These are phyloP conservation scores for Chlamydomonas urium DNA, from an alignment of 139 green algal genomes.

Conservation along the genomic window DNA sequence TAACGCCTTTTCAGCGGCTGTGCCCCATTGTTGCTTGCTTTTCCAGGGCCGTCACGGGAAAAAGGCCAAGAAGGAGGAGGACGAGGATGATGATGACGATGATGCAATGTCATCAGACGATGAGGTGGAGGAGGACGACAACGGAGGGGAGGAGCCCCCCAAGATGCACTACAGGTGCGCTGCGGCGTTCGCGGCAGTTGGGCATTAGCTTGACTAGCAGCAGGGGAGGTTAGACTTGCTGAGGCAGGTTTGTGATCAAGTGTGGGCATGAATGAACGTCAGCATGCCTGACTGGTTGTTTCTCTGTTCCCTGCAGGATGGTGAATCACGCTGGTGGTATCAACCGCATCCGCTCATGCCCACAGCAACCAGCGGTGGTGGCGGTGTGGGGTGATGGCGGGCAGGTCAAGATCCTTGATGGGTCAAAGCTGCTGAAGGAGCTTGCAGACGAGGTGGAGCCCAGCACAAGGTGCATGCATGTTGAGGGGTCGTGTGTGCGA, in stretches of 20 bases:
- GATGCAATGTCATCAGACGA: conserved; percentile 13
- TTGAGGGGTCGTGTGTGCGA: too few species aligned
- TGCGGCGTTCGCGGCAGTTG: too few species aligned
- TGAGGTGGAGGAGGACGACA: conserved; percentile 44
- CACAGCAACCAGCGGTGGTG: conserved; percentile 78
- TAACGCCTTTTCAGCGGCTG: too few species aligned
- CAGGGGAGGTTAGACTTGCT: too few species aligned
- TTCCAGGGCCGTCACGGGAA: conserved; percentile 50
- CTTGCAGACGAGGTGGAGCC: conserved; percentile 31
- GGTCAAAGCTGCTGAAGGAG: conserved; percentile 7
- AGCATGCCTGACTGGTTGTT: too few species aligned
- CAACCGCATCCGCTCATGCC: conserved; percentile 89
- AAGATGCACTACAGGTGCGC: conserved; percentile 50
- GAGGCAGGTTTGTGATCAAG: too few species aligned
- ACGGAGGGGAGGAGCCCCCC: conserved; percentile 53
- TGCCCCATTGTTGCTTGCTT: background rate
- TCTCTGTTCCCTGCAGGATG: conserved; percentile 30
- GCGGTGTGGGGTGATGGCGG: conserved; percentile 88
- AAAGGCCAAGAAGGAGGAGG: conserved; percentile 14
- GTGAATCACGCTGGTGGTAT: conserved; percentile 76
- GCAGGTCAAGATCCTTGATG: conserved; percentile 55
- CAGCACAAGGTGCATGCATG: conserved; percentile 2
- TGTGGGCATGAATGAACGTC: too few species aligned
- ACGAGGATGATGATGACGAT: conserved; percentile 17
- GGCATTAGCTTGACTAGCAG: too few species aligned